Base-by-base conservation (phyloP, 148 eudicot species). In the Tetragonia tetragonoides region DNA sequence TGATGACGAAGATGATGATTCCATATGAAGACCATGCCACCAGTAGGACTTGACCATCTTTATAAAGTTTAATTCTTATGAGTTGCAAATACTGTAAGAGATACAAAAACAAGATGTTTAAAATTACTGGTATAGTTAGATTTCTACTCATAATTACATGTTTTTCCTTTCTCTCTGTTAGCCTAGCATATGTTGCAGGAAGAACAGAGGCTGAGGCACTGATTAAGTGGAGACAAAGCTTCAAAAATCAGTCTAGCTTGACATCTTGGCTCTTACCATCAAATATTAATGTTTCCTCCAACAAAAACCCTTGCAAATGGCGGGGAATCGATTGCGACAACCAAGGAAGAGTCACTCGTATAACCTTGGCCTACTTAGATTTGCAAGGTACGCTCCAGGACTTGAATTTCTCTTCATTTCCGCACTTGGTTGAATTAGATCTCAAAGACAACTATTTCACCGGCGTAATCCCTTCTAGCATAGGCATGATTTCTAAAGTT, bases 331-430 rank as follows among this genome's bases (percentile, higher is more conserved):
- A 47, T 0, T 80, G 83, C 28, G 63, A 75, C 64, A 42, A 28
- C 20, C 63, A 44, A 51, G 75, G 78, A 11, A 68, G 79, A 24
- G 79, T 80, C 47, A 75, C 79, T 6, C 61, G 61, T 41, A 75
- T 80, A 38, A 80, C 72, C 51, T 61, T 80, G 21, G 16, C 83
- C 24, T 6, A 51, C 18, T 40, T 44, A 24, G 61, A 38, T 3
- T 11, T 80, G 42, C 24, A 46, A 41, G 83, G 75, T 59, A 80
- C 74, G 3, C 75, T 80, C 42, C 40, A 75, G 0, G n/a, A 64
- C 75, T 76, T 81, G 12, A n/a, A 76, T 37, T 81, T 75, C 57
- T 81, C 83, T 62, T 81, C 83, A 46, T 75, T 81, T 17, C 79
- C 83, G 10, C 7, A 69, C 70, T 63, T 75, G 6, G 28, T 53